Evolutionary conservation across 768 basidiomycete genomes (phyloP), one percentile per base, ranked within the genome.

Genomic region (Suillus hirtellus): DNA sequence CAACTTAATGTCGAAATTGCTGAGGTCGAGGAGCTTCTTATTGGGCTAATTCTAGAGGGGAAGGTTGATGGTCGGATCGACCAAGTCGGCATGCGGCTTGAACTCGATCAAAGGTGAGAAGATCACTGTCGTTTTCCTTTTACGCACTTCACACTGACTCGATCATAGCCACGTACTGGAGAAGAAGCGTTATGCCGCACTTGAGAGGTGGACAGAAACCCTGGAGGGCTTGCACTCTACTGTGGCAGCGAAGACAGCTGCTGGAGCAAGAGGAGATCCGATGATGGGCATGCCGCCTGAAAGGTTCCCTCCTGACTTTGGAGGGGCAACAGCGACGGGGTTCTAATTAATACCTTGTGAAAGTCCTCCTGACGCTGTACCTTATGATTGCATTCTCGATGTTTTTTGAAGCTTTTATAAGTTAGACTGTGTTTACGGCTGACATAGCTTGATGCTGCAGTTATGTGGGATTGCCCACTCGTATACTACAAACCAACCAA

Each of bases 61-160:
- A 96, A 93, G 73, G 93, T 99, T 12, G 93, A 96, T 68, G 97
- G 97, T 12, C 85, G 89, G 67, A 98, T 99, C 71, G 96, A 99
- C 76, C 97, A 99, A 78, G 95, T 97, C 44, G 87, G 92, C 43
- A 95, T 95, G 84, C 82, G 93, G 60, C 81, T 99, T 17, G 94
- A 99, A 70, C 81, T 99, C 44, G 95, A 96, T 69, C 81, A 88
- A 73, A 89, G 94, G 92, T 93, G 62, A 64, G 88, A 10, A 8
- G 12, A 70, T 15, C 81, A 31, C 43, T 60, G 54, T 47, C 59
- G 37, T 60, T 34, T 60, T 62, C 24, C 19, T 34, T 10, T 50
- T 40, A 14, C 17, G 10, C 63, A 54, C 54, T 68, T 15, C n/a
- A 47, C 53, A 17, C 43, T 68, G 40, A 72, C 55, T 3, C n/a